Conservation (phyloP, 176 grass and related monocot species). For the Alopecurus myosuroides region DNA sequence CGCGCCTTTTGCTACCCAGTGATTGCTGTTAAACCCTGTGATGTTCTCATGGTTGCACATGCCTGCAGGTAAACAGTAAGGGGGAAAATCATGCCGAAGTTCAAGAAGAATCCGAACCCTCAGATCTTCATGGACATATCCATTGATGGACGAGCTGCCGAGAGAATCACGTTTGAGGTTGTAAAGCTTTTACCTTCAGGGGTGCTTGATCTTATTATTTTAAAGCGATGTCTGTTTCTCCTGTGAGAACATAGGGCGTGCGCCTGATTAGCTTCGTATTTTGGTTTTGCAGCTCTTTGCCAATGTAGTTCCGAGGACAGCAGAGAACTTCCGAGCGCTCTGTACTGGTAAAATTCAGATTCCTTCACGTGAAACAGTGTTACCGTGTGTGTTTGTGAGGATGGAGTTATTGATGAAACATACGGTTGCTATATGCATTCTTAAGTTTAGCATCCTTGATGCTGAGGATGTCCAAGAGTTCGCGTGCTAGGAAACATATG, state of each 20-base stretch:
- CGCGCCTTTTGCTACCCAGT: background rate
- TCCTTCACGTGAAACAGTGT: background rate
- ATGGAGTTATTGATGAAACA: background rate
- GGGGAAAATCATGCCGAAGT: conserved; percentile 37
- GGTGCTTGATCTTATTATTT: background rate
- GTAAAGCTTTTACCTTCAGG: background rate
- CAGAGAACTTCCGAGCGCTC: conserved; percentile 73
- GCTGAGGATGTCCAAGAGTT: background rate
- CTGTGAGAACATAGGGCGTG: background rate
- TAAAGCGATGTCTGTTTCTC: background rate
- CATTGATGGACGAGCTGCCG: conserved; percentile 12
- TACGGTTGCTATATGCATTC: background rate
- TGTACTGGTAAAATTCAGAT: conserved; percentile 60
- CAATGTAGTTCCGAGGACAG: conserved; percentile 57
- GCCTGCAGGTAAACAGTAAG: conserved; percentile 18
- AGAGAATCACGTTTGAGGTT: conserved; percentile 62
- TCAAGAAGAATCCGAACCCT: conserved; percentile 41
- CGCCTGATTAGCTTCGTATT: background rate
- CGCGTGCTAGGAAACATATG: background rate
- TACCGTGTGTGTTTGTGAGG: background rate
- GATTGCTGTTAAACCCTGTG: background rate
- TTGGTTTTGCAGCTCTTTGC: conserved; percentile 53
- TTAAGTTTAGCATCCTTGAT: background rate
- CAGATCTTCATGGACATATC: conserved; percentile 65
- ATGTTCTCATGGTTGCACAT: background rate